A percentile compares a stretch with the other conserved stretches of the same genome.
Conservation (phyloP, 2,329 filamentous ascomycete species). For the Cladosporium oxysporum region DNA sequence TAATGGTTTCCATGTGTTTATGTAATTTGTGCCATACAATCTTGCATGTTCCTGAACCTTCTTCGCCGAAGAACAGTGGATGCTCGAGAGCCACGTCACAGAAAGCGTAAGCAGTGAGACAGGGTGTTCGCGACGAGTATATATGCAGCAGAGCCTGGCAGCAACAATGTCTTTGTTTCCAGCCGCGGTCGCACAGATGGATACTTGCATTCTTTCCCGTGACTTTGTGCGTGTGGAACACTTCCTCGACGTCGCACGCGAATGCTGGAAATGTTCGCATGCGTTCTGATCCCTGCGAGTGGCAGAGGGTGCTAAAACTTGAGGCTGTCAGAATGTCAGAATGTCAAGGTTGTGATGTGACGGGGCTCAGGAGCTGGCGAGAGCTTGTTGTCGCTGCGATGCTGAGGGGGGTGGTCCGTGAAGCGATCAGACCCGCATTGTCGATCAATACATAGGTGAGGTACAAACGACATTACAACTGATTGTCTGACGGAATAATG, state of each 20-base stretch:
- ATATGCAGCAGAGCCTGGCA: background rate
- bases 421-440: background rate
- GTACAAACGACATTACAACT: background rate
- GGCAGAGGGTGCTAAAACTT: background rate
- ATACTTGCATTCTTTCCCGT: background rate
- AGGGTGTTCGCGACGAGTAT: background rate
- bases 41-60: background rate
- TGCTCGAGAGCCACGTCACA: background rate
- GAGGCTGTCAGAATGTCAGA: background rate
- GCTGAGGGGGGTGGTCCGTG: slow-evolving; percentile 5
- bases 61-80: background rate
- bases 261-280: background rate
- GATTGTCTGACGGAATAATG: background rate
- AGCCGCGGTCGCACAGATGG: slow-evolving; percentile 2
- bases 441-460: background rate
- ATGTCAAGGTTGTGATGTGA: background rate
- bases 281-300: background rate
- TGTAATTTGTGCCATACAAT: background rate
- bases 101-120: background rate
- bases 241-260: slow-evolving; percentile 69
- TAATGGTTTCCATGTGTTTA: background rate
- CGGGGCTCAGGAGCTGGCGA: background rate
- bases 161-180: slow-evolving; percentile 62
- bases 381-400: background rate
- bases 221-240: slow-evolving; percentile 55